These are phyloP conservation scores for Colletotrichum sp. DNA, from an alignment of 2,329 filamentous ascomycete species.

Conservation along the genomic window DNA sequence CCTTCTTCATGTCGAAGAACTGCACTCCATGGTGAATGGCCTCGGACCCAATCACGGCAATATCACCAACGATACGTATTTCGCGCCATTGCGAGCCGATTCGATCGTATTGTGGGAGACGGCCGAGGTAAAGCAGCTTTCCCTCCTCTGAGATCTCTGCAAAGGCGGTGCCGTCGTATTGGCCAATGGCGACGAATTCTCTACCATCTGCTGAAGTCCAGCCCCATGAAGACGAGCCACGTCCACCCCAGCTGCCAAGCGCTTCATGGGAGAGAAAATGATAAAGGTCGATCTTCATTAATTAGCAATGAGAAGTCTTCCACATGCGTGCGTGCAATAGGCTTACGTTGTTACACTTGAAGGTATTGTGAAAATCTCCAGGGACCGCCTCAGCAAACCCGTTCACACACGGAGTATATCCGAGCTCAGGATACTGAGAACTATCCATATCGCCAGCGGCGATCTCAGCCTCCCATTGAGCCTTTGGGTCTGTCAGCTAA, in stretches of 20 bases:
- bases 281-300: slow-evolving; percentile 34
- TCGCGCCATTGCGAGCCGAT: slow-evolving; percentile 56
- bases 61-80: slow-evolving; percentile 46
- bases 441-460: slow-evolving; percentile 38
- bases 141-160: slow-evolving; percentile 55
- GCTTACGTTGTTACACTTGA: slow-evolving; percentile 49
- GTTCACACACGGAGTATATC: slow-evolving; percentile 43
- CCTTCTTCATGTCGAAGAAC: slow-evolving; percentile 67
- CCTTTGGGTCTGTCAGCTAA: slow-evolving; percentile 25
- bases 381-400: slow-evolving; percentile 49
- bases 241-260: slow-evolving; percentile 35
- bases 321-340: neutral
- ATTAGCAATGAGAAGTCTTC: neutral
- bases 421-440: slow-evolving; percentile 39
- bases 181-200: slow-evolving; percentile 59
- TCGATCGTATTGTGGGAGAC: slow-evolving; percentile 51
- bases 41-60: slow-evolving; percentile 43
- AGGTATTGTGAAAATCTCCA: slow-evolving; percentile 51
- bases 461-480: slow-evolving; percentile 36
- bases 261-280: slow-evolving; percentile 39
- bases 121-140: slow-evolving; percentile 57
- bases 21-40: slow-evolving; percentile 60
- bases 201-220: slow-evolving; percentile 57
- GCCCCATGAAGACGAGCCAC: slow-evolving; percentile 52
- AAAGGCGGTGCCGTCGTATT: slow-evolving; percentile 59